Base-by-base conservation (phyloP, 345 rosid species). In the Pugionium cornutum region DNA sequence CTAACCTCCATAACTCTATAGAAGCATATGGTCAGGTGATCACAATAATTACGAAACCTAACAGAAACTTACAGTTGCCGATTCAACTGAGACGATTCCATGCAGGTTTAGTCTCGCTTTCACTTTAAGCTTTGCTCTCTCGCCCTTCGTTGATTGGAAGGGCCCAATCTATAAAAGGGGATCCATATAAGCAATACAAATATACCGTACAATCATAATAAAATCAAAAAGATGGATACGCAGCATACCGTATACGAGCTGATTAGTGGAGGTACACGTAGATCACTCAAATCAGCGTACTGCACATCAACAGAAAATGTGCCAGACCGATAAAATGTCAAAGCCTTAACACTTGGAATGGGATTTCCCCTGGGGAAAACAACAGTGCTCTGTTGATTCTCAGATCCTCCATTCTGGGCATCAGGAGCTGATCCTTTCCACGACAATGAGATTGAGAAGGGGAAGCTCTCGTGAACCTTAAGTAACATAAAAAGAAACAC, bases 321-420 rank as follows among this genome's bases (percentile, higher is more conserved):
- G 44, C 83, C 86, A 9, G 95, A 76, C 62, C 92, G 84, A 68
- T 83, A 84, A 71, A 90, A 90, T 4, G 97, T 88, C 70, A 90
- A 64, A 62, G 92, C 95, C 81, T 94, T 94, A 59, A 86, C 46
- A 62, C 97, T 94, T 10, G 99, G 96, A 35, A 94, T 80, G 0
- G 89, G 81, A 72, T 94, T 94, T 69, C 99, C 99, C 73, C 82
- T 88, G 28, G 92, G 89, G 32, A 94, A 90, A 7, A 94, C 95
- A 70, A 86, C 34, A 31, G 89, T 85, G 64, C 84, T 76, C 73
- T 86, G 99, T 32, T 83, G 88, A 67, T 83, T 86, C 41, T 94
- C 99, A 4, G 75, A 63, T 27, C 76, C 79, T 60, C 77, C 95
- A 75, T 79, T 81, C 71, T 80, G 84, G 56, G 83, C 53, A 54